phyloP scores from a whole-genome alignment of 768 basidiomycete genomes.

The Mycena galericulata region DNA sequence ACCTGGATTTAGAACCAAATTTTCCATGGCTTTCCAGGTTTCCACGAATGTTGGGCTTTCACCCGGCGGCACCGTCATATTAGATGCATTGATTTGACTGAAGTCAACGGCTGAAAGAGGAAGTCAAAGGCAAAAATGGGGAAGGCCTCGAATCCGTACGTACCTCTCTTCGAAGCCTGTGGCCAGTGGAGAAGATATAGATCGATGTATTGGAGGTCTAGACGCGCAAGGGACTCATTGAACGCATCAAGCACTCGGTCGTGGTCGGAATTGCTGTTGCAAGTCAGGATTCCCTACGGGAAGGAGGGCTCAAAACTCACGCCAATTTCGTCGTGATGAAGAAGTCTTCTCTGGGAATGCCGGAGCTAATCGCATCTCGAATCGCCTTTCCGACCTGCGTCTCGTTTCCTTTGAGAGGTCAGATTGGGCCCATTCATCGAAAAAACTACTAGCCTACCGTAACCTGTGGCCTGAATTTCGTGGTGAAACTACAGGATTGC shows the following conservation, averaged over 20 bases:
- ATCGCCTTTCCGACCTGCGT: conserved; percentile 59
- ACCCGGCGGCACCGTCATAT: conserved; percentile 25
- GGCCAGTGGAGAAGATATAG: conserved; percentile 49
- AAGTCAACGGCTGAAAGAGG: conserved; percentile 7
- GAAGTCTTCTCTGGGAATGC: conserved; percentile 56
- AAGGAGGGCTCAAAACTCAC: conserved; percentile 38
- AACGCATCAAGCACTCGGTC: conserved; percentile 51
- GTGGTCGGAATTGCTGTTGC: conserved; percentile 41
- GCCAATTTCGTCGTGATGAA: conserved; percentile 64
- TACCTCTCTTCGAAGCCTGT: conserved; percentile 23
- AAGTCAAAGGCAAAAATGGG: background rate
- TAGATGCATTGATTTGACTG: conserved; percentile 12
- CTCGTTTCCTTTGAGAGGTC: conserved; percentile 56
- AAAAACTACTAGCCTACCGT: conserved; percentile 1
- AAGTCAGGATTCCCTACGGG: background rate
- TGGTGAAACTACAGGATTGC: background rate
- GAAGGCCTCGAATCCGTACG: background rate
- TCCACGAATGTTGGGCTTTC: conserved; percentile 45
- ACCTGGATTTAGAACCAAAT: conserved; percentile 45
- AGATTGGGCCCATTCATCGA: background rate
- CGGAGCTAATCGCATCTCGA: conserved; percentile 47
- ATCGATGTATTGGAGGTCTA: conserved; percentile 55
- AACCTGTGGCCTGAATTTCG: conserved; percentile 26
- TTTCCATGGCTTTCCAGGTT: conserved; percentile 48
- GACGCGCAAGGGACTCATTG: conserved; percentile 49